Evolutionary conservation across 306 rosid genomes (phyloP).

Genomic region (Prunus dulcis): DNA sequence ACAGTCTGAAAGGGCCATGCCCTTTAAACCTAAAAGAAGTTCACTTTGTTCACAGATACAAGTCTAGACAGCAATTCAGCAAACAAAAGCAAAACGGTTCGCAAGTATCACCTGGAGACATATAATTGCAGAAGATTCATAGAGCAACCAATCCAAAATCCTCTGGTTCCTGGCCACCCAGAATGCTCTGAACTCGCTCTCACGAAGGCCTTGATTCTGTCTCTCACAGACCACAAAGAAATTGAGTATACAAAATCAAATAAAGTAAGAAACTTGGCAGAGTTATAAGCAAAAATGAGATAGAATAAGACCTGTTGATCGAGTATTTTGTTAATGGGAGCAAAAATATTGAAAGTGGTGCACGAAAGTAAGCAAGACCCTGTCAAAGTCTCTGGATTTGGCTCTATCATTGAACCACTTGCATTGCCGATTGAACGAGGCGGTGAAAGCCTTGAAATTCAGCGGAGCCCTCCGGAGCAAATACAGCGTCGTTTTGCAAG

Average conservation of each 20-base stretch:
- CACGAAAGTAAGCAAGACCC: constrained; percentile 50
- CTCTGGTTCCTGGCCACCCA: constrained; percentile 68
- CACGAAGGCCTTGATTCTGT: constrained; percentile 67
- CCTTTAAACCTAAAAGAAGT: background rate
- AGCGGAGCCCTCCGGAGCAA: no score
- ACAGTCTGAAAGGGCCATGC: background rate
- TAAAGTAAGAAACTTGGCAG: background rate
- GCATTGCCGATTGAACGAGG: no score
- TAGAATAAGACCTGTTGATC: constrained; percentile 63
- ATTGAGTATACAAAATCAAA: background rate
- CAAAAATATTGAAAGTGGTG: constrained; percentile 83
- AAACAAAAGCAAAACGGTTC: constrained; percentile 17
- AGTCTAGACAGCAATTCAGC: background rate
- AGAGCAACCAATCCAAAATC: constrained; percentile 72
- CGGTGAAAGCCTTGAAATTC: no score
- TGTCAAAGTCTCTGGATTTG: constrained; percentile 22
- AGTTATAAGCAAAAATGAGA: background rate
- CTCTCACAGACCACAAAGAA: constrained; percentile 25
- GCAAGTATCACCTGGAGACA: constrained; percentile 71
- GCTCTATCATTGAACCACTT: constrained; percentile 35
- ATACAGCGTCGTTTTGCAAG: no score
- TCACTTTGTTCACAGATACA: background rate
- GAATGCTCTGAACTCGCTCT: constrained; percentile 57
- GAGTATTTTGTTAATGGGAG: constrained; percentile 79
- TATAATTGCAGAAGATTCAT: constrained; percentile 63